Conservation (phyloP, 2,329 filamentous ascomycete genomes). For the Pyrenophora teres region DNA sequence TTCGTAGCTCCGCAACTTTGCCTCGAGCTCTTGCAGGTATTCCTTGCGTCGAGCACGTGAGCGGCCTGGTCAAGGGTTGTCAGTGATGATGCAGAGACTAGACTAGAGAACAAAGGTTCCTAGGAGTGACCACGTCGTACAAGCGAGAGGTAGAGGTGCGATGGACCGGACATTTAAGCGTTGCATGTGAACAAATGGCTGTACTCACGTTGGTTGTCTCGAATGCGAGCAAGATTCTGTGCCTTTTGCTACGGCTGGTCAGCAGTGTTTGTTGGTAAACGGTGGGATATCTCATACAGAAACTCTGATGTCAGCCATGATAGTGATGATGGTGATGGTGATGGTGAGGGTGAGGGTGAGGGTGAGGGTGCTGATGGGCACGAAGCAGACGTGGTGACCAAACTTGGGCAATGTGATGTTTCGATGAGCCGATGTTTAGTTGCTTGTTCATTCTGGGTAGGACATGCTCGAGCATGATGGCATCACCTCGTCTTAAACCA, state of each 20-base stretch:
- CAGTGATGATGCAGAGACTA: constrained; percentile 3
- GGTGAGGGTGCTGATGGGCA: not conserved
- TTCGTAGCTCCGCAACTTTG: constrained; percentile 66
- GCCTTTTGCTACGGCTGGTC: constrained; percentile 33
- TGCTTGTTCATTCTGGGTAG: constrained; percentile 27
- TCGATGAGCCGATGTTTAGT: constrained; percentile 21
- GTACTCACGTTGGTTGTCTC: constrained; percentile 68
- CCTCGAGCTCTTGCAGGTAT: constrained; percentile 72
- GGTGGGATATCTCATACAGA: constrained; percentile 21
- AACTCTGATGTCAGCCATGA: constrained; percentile 36
- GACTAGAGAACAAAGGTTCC: not conserved
- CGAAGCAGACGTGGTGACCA: constrained; percentile 11
- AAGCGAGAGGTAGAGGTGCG: not conserved
- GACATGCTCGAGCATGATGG: constrained; percentile 26
- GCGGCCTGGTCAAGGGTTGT: constrained; percentile 52
- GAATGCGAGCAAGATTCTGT: constrained; percentile 63
- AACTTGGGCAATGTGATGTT: constrained; percentile 9
- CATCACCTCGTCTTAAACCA: constrained; percentile 33
- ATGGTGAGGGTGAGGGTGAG: too few relatives aligned
- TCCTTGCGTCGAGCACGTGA: constrained; percentile 76
- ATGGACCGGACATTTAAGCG: not conserved
- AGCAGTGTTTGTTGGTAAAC: not conserved
- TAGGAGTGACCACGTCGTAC: too few relatives aligned
- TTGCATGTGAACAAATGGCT: too few relatives aligned
- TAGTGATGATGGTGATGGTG: not conserved